Conservation (phyloP, 1,284 basidiomycete genomes). For the Cutaneotrichosporon sp. region DNA sequence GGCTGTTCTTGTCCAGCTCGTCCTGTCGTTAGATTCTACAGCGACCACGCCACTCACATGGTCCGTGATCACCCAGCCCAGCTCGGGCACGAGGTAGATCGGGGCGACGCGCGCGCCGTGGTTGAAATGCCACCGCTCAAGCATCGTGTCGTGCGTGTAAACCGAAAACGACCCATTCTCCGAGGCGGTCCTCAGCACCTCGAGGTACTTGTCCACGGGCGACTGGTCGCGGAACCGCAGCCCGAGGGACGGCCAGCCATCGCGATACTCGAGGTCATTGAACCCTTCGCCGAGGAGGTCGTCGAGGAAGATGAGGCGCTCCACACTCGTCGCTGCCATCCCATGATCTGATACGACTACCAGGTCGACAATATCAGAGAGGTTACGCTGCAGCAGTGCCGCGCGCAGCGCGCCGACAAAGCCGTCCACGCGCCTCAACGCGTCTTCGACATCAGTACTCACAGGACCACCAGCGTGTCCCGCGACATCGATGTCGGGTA, state of each 20-base stretch:
- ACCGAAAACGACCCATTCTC: conserved; percentile 66
- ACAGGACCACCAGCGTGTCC: conserved; percentile 76
- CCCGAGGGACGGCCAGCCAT: conserved; percentile 56
- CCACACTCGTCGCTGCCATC: conserved; percentile 80
- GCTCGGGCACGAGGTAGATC: conserved; percentile 75
- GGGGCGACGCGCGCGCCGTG: conserved; percentile 74
- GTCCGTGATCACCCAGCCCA: conserved; percentile 70
- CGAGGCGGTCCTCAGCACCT: conserved; percentile 57
- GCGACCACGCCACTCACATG: conserved; percentile 30
- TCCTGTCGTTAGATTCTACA: conserved; percentile 51
- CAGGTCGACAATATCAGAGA: conserved; percentile 78
- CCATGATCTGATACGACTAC: conserved; percentile 91
- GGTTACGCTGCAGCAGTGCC: conserved; percentile 66
- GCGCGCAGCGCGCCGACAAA: conserved; percentile 70
- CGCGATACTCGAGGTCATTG: conserved; percentile 64
- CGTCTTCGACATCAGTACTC: conserved; percentile 36
- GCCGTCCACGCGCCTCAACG: conserved; percentile 54
- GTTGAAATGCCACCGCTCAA: conserved; percentile 71
- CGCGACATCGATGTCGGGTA: conserved; percentile 54
- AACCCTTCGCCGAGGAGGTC: conserved; percentile 74
- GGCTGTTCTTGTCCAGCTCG: conserved; percentile 12
- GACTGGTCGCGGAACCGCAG: conserved; percentile 14
- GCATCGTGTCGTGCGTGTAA: conserved; percentile 78
- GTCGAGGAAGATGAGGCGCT: conserved; percentile 75
- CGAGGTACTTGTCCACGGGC: conserved; percentile 38